These are phyloP conservation scores for Scutellaria baicalensis DNA, from an alignment of 257 asterid genomes.

Conservation along the genomic window DNA sequence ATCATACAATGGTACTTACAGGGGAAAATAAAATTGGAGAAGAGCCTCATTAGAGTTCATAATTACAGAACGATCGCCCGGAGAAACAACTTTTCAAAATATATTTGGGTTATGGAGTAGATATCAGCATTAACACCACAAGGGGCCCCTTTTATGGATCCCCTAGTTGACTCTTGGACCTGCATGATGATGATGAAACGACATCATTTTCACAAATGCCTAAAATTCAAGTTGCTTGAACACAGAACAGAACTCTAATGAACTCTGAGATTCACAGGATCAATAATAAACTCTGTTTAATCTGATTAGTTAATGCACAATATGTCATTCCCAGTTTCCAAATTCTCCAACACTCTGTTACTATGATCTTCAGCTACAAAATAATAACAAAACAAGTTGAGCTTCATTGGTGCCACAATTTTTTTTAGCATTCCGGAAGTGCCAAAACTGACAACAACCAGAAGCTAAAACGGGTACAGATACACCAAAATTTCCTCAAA, in stretches of 20 bases:
- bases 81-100: neutral
- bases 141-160: neutral
- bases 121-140: neutral
- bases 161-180: slow-evolving; percentile 21
- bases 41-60: neutral
- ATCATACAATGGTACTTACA: neutral
- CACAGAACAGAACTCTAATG: neutral
- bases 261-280: neutral
- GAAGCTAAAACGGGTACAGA: neutral
- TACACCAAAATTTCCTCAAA: neutral
- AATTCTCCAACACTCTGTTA: neutral
- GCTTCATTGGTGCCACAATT: neutral
- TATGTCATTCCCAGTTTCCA: neutral
- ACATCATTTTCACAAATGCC: neutral
- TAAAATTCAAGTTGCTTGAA: neutral
- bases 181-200: neutral
- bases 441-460: neutral
- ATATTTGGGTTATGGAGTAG: neutral
- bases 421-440: neutral
- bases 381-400: neutral
- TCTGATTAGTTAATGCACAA: neutral
- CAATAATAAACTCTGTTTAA: neutral
- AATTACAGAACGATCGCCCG: neutral
- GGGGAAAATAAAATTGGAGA: neutral
- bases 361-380: neutral